Evolutionary conservation across 371 early-diverging fungal genomes (phyloP), one percentile per base, ranked within the genome.

Genomic region (Batrachochytrium dendrobatidis): DNA sequence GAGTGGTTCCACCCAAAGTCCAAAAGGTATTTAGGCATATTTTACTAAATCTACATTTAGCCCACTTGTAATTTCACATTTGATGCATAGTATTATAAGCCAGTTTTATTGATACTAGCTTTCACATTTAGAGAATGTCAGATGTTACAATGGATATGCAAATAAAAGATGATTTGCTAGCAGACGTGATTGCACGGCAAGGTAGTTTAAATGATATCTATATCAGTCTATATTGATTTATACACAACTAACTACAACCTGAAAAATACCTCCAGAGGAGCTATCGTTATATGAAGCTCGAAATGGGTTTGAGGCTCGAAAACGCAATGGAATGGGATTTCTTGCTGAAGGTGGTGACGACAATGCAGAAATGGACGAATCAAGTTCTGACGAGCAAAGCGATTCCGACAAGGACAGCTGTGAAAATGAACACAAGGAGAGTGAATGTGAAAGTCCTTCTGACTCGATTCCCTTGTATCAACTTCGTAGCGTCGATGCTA

Each of bases 101-200:
- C 39, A 39, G 15, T n/a, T 15, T 39, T 39, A n/a, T n/a, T 39
- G 39, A 15, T n/a, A n/a, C n/a, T 24, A 12, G 28, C 6, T 15
- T 8, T 10, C 28, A 31, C 29, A 25, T 3, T n/a, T 44, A 58
- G 59, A 33, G 59, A 8, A 58, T 58, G 24, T 31, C 20, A 22
- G 59, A 58, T 31, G 12, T 58, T n/a, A 58, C 59, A 3, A 31
- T 45, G 3, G 59, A 58, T 22, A 58, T 58, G 32, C 59, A 58
- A 20, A 24, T 58, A 4, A 58, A 58, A 34, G 59, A 58, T 44
- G 6, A 22, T 24, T 34, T 58, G 10, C 12, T 58, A 33, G 59
- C 53, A 15, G 59, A 58, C 45, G 51, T 58, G 6, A 28, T 53
- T 18, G 59, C 59, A 1, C 17, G 58, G n/a, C 59, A 58, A 58